Conservation (phyloP, 2,329 filamentous ascomycete species). For the Arthrobotrys pseudoclavata region DNA sequence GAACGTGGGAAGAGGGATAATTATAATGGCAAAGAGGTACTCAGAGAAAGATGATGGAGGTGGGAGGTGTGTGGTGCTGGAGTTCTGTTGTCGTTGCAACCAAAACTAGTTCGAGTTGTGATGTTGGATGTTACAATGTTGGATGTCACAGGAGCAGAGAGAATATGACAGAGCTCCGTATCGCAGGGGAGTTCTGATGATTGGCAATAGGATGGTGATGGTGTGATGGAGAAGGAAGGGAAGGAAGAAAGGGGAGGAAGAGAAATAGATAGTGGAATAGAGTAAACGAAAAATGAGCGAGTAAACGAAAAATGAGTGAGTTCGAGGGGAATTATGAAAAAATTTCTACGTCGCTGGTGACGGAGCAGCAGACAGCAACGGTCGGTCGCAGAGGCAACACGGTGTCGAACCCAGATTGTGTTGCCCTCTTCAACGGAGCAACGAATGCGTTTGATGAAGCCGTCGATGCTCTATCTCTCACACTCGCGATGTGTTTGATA, state of each 20-base stretch:
- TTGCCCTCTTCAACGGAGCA: background rate
- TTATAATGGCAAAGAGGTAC: slow-evolving; percentile 9
- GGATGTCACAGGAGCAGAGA: background rate
- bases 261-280: background rate
- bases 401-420: background rate
- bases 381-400: slow-evolving; percentile 6
- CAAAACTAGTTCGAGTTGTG: slow-evolving; percentile 2
- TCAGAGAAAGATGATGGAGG: background rate
- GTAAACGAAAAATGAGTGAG: slow-evolving; percentile 21
- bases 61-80: background rate
- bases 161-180: slow-evolving; percentile 21
- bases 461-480: slow-evolving; percentile 3
- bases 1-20: slow-evolving; percentile 4
- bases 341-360: slow-evolving; percentile 29
- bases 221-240: slow-evolving; percentile 7
- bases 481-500: slow-evolving; percentile 31
- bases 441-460: slow-evolving; percentile 4
- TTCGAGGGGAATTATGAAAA: slow-evolving; percentile 28
- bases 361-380: slow-evolving; percentile 9
- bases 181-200: slow-evolving; percentile 18
- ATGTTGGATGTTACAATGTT: background rate
- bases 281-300: background rate
- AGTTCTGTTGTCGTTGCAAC: slow-evolving; percentile 7
- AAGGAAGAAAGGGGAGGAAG: background rate
- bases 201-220: slow-evolving; percentile 4